A percentile compares a stretch with the other conserved stretches of the same genome.
These are phyloP conservation scores for Aspergillus sp. DNA, from an alignment of 2,329 filamentous ascomycete species.

Conservation along the genomic window DNA sequence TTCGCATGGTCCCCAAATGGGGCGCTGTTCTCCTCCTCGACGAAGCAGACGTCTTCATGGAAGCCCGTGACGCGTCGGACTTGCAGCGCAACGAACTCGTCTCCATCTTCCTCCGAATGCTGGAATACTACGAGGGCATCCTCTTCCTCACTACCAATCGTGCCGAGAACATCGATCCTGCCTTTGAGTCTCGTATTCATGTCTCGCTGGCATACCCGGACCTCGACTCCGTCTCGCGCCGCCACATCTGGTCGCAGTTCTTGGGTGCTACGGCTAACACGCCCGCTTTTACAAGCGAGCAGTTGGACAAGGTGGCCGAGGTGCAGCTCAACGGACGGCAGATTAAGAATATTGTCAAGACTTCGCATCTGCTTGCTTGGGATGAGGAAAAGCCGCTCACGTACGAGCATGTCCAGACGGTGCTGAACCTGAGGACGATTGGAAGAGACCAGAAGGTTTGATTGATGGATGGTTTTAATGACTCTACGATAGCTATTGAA, in stretches of 20 bases:
- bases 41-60: constrained; percentile 37
- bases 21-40: constrained; percentile 50
- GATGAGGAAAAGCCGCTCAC: constrained; percentile 11
- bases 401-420: constrained; percentile 16
- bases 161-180: constrained; percentile 39
- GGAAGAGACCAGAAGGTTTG: background rate
- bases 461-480: too few relatives aligned
- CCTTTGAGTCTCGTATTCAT: constrained; percentile 45
- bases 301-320: constrained; percentile 19
- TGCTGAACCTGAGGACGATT: constrained; percentile 10
- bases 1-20: constrained; percentile 48
- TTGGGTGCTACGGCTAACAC: constrained; percentile 19
- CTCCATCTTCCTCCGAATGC: constrained; percentile 28
- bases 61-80: constrained; percentile 34
- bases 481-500: too few relatives aligned
- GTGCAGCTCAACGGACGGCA: constrained; percentile 29
- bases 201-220: constrained; percentile 34
- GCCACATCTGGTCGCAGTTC: constrained; percentile 45
- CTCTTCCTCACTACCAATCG: constrained; percentile 45
- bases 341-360: constrained; percentile 44
- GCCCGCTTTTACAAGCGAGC: constrained; percentile 9
- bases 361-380: constrained; percentile 36
- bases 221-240: constrained; percentile 30
- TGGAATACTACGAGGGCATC: constrained; percentile 35
- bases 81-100: constrained; percentile 44